phyloP scores from a whole-genome alignment of 2,329 filamentous ascomycete species.

The Colletotrichum musae region DNA sequence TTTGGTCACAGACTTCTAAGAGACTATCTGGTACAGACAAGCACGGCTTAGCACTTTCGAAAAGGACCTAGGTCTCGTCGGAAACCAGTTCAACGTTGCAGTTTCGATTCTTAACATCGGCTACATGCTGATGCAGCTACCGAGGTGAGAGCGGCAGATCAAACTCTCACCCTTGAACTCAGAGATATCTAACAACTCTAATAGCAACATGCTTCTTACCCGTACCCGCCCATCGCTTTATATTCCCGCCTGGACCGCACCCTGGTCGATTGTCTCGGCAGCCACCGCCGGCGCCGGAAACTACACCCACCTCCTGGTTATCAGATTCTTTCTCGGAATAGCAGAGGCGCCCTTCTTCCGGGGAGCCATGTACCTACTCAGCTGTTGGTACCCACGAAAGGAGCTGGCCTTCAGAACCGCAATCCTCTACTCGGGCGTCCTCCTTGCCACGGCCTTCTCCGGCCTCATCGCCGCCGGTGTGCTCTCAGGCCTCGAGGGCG shows the following conservation, averaged over 20 bases:
- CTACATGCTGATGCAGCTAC: constrained; percentile 15
- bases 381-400: constrained; percentile 77
- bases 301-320: constrained; percentile 25
- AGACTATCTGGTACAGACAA: constrained; percentile 10
- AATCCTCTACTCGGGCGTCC: constrained; percentile 10
- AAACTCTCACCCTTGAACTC: not conserved
- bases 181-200: constrained; percentile 18
- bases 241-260: constrained; percentile 35
- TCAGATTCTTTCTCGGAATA: constrained; percentile 24
- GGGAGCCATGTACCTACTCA: constrained; percentile 66
- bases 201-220: constrained; percentile 42
- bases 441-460: constrained; percentile 21
- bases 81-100: constrained; percentile 21
- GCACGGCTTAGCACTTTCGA: constrained; percentile 26
- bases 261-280: constrained; percentile 10
- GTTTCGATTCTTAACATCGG: constrained; percentile 24
- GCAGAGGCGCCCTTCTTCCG: constrained; percentile 30
- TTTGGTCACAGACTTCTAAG: not conserved
- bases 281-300: constrained; percentile 28
- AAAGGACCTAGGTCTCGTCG: constrained; percentile 10
- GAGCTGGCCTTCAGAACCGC: constrained; percentile 70
- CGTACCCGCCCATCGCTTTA: constrained; percentile 38
- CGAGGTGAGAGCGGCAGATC: not conserved
- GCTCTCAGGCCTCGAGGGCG: constrained; percentile 19
- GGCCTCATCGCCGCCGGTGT: constrained; percentile 42